Evolutionary conservation across 768 basidiomycete species (phyloP), one percentile per base, ranked within the genome.

Genomic region (Naganishia vishniacii): DNA sequence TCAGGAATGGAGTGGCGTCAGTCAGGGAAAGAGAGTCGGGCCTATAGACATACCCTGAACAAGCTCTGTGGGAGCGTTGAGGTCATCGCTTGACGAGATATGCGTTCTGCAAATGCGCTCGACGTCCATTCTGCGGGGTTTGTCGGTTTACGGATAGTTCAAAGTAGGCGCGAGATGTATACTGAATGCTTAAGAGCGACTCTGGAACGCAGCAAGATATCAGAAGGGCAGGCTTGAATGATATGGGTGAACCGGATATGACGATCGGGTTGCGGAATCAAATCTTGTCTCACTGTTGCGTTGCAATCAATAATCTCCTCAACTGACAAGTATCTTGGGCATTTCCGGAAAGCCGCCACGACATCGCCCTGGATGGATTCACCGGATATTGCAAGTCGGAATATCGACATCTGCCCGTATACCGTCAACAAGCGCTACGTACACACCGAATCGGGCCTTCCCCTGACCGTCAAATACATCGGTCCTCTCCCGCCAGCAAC

Each of bases 31-130:
- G 23, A 28, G 32, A 11, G 41, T 25, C 20, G 25, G 8, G n/a
- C 16, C n/a, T 16, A 16, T 23, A 16, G 45, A 68, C 73, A 56
- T 41, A 77, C 77, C 69, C 16, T 65, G 34, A 6, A 77, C 63
- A 8, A 78, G 69, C 48, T 76, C 75, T 12, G 59, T 31, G n/a
- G 76, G 72, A 28, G 73, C 68, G 9, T 64, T 67, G 2, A 74
- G 67, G 12, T 32, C 29, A 25, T 75, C 74, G 11, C 67, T 69
- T 12, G 71, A 69, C 5, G 74, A 70, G 46, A 78, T 72, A 29
- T 76, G 72, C 18, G 76, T 77, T 34, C 72, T 69, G 12, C 77
- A 70, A 6, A 75, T 56, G 4, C 75, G 67, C 25, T 68, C 44
- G 31, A 74, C 68, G 69, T 76, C 75, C 75, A 77, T 77, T 20